Base-by-base conservation (phyloP, 2,329 filamentous ascomycete species). In the Rachicladosporium sp. region DNA sequence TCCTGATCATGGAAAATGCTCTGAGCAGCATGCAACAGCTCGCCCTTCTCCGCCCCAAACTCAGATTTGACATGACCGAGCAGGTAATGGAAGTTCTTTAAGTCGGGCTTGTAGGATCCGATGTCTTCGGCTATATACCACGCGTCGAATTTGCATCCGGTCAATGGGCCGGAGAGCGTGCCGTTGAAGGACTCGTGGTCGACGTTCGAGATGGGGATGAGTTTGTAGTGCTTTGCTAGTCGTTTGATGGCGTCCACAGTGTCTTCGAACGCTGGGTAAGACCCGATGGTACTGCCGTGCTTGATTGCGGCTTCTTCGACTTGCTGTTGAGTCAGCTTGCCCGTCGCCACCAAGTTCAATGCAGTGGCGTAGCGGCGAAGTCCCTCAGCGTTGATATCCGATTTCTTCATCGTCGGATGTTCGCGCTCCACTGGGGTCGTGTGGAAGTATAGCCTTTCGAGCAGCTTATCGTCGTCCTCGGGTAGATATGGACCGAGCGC, bases 91-190 rank as follows among this genome's bases (percentile, higher is more conserved):
- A 87, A 87, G 50, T 84, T 85, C 15, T 55, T 55, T 27, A 60
- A 56, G 43, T 72, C 62, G 0, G 82, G 82, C 63, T 87, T 87
- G 57, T 86, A 87, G 4, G 65, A 68, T 1, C 82, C 80, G 38
- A 86, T 75, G 32, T 81, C 73, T 59, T 86, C 67, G 2, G 82
- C 82, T 2, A 80, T 84, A 57, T 80, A 75, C 13, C 82, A 64
- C 9, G 70, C 68, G 49, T 82, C 78, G 50, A 85, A 79, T 8
- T 64, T 48, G 19, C 73, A 66, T 0, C 68, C 70, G 10, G 62
- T 54, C 6, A 84, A 60, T 19, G 70, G 67, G 0, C 70, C 66
- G 2, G 60, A 53, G 10, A 67, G 62, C 2, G 69, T 70, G 11
- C 57, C 59, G 0, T 58, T 49, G 49, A 79, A 78, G 1, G 70